These are phyloP conservation scores for Leishmania guyanensis DNA, from an alignment of 208 protist genomes.

Conservation along the genomic window DNA sequence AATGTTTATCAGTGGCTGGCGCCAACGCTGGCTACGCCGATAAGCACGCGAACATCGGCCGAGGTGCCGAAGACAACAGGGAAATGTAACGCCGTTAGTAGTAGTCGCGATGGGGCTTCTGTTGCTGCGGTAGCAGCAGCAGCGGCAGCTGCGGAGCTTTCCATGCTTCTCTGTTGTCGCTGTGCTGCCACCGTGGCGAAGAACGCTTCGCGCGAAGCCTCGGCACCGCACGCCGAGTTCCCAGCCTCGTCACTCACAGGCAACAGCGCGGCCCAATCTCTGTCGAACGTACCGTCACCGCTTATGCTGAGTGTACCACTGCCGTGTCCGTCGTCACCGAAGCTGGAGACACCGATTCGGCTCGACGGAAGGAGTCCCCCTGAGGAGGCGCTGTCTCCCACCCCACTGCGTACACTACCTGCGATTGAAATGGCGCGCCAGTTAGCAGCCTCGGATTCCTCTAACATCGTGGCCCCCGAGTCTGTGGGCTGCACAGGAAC, in stretches of 20 bases:
- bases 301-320: not conserved
- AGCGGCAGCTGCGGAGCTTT: constrained; percentile 16
- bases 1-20: constrained; percentile 29
- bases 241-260: constrained; percentile 11
- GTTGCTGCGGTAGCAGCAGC: constrained; percentile 1
- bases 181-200: constrained; percentile 36
- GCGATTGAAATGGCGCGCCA: not conserved
- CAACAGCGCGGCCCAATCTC: not conserved
- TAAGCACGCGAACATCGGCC: not conserved
- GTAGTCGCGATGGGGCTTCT: not conserved
- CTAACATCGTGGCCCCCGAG: not conserved
- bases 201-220: constrained; percentile 21
- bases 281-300: not conserved
- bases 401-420: not conserved
- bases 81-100: not conserved
- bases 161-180: constrained; percentile 34
- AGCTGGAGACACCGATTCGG: not conserved
- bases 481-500: not conserved
- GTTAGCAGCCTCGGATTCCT: not conserved
- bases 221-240: constrained; percentile 18
- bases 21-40: constrained; percentile 4
- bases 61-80: not conserved
- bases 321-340: not conserved
- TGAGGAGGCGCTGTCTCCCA: not conserved
- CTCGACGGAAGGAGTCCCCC: not conserved